These are phyloP conservation scores for Austroboletus festivus DNA, from an alignment of 768 basidiomycete species.

Conservation along the genomic window DNA sequence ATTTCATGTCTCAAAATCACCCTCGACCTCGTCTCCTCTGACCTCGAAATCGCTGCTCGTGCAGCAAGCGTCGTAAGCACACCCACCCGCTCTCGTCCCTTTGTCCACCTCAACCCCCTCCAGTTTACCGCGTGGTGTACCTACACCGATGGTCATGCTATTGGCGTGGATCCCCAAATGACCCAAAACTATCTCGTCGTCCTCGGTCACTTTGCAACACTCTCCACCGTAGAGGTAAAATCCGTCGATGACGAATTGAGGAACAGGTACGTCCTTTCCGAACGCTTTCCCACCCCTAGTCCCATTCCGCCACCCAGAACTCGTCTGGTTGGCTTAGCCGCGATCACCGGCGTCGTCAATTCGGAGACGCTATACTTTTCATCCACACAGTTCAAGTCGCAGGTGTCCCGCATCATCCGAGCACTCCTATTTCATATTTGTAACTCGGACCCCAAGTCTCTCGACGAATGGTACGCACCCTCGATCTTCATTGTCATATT, in stretches of 20 bases:
- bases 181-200: slow-evolving; percentile 69
- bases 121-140: slow-evolving; percentile 92
- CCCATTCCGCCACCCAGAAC: slow-evolving; percentile 45
- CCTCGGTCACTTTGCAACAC: slow-evolving; percentile 59
- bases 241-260: slow-evolving; percentile 63
- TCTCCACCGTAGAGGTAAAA: slow-evolving; percentile 50
- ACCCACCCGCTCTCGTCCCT: not conserved
- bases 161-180: slow-evolving; percentile 71
- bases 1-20: slow-evolving; percentile 61
- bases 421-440: slow-evolving; percentile 69
- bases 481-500: not conserved
- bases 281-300: not conserved
- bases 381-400: slow-evolving; percentile 64
- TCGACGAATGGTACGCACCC: slow-evolving; percentile 64
- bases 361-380: slow-evolving; percentile 83
- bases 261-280: slow-evolving; percentile 55
- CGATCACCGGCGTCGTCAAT: slow-evolving; percentile 72
- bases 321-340: slow-evolving; percentile 82
- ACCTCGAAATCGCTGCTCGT: slow-evolving; percentile 73
- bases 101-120: not conserved
- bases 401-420: slow-evolving; percentile 66
- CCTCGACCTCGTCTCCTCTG: slow-evolving; percentile 51
- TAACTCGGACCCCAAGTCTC: slow-evolving; percentile 51
- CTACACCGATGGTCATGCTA: slow-evolving; percentile 81
- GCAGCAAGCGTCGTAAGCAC: slow-evolving; percentile 75